phyloP scores from a whole-genome alignment of 305 asterid genomes.

The Rubia balearica region DNA sequence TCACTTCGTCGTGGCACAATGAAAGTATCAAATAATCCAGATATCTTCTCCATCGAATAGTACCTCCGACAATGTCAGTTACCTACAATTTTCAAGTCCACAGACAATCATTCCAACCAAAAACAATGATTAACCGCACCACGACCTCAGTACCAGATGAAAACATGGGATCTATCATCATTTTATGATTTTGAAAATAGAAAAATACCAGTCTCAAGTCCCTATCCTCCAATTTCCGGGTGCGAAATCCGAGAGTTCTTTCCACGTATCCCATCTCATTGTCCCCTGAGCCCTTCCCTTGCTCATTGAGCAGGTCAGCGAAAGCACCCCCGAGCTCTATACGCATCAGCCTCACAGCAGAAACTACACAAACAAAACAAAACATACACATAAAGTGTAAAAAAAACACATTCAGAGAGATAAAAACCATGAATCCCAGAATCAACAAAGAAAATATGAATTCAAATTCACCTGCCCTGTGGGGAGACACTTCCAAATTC shows the following conservation, averaged over 20 bases:
- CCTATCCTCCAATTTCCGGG: slow-evolving; percentile 78
- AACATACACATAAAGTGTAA: background rate
- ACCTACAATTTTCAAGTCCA: slow-evolving; percentile 40
- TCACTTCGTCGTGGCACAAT: slow-evolving; percentile 55
- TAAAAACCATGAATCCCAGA: background rate
- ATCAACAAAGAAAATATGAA: background rate
- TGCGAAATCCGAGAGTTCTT: slow-evolving; percentile 85
- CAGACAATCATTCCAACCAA: slow-evolving; percentile 6
- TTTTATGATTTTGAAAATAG: background rate
- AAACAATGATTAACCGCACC: background rate
- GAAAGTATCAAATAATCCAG: slow-evolving; percentile 91
- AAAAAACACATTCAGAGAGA: background rate
- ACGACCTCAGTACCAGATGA: background rate
- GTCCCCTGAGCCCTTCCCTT: slow-evolving; percentile 85
- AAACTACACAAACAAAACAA: slow-evolving; percentile 29
- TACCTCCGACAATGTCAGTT: slow-evolving; percentile 87
- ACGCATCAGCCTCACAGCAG: slow-evolving; percentile 95
- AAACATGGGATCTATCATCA: background rate
- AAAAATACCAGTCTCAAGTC: slow-evolving; percentile 72
- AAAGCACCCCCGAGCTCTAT: slow-evolving; percentile 87
- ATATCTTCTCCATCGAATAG: slow-evolving; percentile 93
- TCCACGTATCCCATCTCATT: slow-evolving; percentile 93
- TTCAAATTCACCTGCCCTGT: slow-evolving; percentile 75
- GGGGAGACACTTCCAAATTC: slow-evolving; percentile 78
- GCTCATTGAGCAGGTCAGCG: slow-evolving; percentile 88